Evolutionary conservation across 768 basidiomycete species (phyloP).

Genomic region (Kwoniella bestiolae): DNA sequence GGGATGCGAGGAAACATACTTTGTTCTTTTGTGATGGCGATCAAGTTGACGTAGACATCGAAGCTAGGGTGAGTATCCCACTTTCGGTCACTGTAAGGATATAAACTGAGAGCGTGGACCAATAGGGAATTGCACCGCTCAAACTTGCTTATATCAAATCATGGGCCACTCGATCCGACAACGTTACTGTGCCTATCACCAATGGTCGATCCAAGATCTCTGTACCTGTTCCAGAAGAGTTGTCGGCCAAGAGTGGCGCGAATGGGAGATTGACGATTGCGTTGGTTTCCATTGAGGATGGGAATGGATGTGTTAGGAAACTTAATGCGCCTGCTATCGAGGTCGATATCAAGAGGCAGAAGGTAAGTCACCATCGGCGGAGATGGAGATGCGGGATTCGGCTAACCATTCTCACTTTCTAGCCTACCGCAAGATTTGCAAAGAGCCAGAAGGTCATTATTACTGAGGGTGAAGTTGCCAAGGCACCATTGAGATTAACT

Average conservation of each 20-base stretch:
- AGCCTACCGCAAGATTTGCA: constrained; percentile 90
- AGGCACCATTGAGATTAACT: constrained; percentile 80
- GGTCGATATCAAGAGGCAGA: constrained; percentile 80
- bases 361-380: constrained; percentile 61
- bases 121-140: constrained; percentile 87
- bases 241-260: constrained; percentile 34
- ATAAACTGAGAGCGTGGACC: neutral
- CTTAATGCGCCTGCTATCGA: constrained; percentile 76
- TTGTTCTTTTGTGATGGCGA: constrained; percentile 74
- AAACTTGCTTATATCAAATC: constrained; percentile 67
- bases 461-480: constrained; percentile 72
- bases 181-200: constrained; percentile 36
- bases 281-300: constrained; percentile 80
- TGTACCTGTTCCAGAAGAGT: constrained; percentile 42
- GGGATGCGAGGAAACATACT: constrained; percentile 29
- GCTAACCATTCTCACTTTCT: constrained; percentile 16
- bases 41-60: constrained; percentile 74
- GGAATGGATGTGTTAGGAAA: constrained; percentile 79
- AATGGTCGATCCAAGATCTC: constrained; percentile 71
- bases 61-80: constrained; percentile 66
- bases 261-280: constrained; percentile 44
- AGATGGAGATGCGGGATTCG: neutral
- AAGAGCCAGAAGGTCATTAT: constrained; percentile 68
- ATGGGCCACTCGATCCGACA: constrained; percentile 30
- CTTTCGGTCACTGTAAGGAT: neutral